Evolutionary conservation across 139 green algal species (phyloP).

Genomic region (Chlamydomonas incerta): DNA sequence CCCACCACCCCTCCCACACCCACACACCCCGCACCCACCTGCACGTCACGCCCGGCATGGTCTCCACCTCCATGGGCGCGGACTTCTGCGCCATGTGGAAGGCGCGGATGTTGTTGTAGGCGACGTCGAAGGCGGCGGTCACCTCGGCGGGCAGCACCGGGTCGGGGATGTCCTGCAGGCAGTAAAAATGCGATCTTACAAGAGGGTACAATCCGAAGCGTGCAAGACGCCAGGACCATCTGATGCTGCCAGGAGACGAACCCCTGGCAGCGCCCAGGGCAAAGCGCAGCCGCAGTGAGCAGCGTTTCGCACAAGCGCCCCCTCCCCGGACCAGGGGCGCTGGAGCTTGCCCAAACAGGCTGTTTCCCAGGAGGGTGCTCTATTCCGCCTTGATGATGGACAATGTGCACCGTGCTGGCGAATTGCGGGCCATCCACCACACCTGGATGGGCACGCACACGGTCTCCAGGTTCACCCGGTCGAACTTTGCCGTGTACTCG

Average conservation of each 20-base stretch:
- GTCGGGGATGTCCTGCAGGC: slow-evolving; percentile 77
- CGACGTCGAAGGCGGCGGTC: slow-evolving; percentile 90
- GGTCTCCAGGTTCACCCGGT: slow-evolving; percentile 78
- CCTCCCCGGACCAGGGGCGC: no score
- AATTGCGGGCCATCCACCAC: background rate
- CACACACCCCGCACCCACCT: no score
- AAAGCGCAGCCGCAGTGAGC: no score
- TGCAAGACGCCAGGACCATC: no score
- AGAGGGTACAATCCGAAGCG: no score
- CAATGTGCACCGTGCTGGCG: background rate
- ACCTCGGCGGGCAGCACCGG: slow-evolving; percentile 81
- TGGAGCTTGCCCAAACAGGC: no score
- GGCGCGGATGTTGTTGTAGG: slow-evolving; percentile 93
- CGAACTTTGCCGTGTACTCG: slow-evolving; percentile 94
- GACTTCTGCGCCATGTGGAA: slow-evolving; percentile 94
- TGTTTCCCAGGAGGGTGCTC: no score
- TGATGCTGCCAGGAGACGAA: no score
- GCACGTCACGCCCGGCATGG: slow-evolving; percentile 96
- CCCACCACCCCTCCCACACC: background rate
- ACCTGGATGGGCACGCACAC: slow-evolving; percentile 87
- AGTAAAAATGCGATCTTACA: no score
- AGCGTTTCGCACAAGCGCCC: no score
- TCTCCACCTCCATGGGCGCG: slow-evolving; percentile 83
- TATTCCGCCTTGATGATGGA: no score
- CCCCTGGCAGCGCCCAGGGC: no score